Conservation (phyloP, 163 green algal species). For the Chloromonas sp. region DNA sequence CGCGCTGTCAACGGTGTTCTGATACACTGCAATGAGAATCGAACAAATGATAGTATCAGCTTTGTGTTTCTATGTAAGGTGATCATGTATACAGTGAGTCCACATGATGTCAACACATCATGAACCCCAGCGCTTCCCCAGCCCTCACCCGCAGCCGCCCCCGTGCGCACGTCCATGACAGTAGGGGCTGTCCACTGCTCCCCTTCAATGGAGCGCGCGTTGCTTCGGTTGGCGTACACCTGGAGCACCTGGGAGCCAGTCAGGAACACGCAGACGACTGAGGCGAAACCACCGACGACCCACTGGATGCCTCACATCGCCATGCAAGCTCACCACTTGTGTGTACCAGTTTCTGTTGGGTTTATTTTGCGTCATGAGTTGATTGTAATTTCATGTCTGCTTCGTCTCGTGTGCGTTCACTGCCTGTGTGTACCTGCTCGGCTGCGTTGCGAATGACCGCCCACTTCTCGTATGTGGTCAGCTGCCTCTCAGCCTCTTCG, state of each 20-base stretch:
- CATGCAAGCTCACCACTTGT: too few relatives aligned
- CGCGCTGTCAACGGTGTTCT: slow-evolving; percentile 20
- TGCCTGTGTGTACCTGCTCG: slow-evolving; percentile 11
- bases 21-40: slow-evolving; percentile 14
- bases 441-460: slow-evolving; percentile 24
- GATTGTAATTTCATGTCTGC: too few relatives aligned
- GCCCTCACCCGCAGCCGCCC: too few relatives aligned
- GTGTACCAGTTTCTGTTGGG: too few relatives aligned
- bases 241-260: slow-evolving; percentile 11
- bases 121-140: not conserved
- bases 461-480: slow-evolving; percentile 34
- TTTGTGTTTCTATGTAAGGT: not conserved
- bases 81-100: not conserved
- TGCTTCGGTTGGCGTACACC: slow-evolving; percentile 31
- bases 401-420: too few relatives aligned
- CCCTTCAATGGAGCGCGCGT: slow-evolving; percentile 23
- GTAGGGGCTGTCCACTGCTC: slow-evolving; percentile 18
- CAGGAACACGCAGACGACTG: too few relatives aligned
- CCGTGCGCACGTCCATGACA: slow-evolving; percentile 20
- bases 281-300: too few relatives aligned
- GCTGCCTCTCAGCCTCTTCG: slow-evolving; percentile 19
- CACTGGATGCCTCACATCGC: too few relatives aligned
- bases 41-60: not conserved
- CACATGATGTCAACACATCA: not conserved
- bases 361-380: too few relatives aligned